Base-by-base conservation (phyloP, 2,329 filamentous ascomycete species). In the Claviceps africana region DNA sequence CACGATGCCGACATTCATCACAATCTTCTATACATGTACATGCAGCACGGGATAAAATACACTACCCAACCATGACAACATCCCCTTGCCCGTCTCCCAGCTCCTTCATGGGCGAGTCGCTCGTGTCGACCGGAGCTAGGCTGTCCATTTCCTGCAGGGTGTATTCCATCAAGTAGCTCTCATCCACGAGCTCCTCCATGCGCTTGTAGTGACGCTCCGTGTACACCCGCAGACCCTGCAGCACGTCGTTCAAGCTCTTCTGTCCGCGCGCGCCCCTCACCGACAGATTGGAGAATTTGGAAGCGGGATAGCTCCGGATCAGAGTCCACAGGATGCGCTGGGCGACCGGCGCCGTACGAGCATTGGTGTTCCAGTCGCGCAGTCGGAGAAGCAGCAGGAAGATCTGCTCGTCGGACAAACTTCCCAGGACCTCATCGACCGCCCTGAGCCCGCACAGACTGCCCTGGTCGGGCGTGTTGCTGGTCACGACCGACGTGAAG, bases 301-400 rank as follows among this genome's bases (percentile, higher is more conserved):
- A 80, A 2, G 87, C 86, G 1, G 89, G 86, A 62, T 95, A 95
- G 54, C 82, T 86, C 57, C 82, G 81, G 50, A 95, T 81, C 8
- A 98, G 64, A 1, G 86, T 81, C 72, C 82, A 85, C 8, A 98
- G 71, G 15, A 98, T 83, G 35, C 84, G 81, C 68, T 98, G 93
- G 1, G 93, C 86, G 1, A 97, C 82, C 5, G 83, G 78, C 1
- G 89, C 84, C 3, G 88, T 95, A 55, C 88, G 79, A 0, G 88
- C 89, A 60, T 97, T 97, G 4, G 93, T 95, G 65, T 98, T 98
- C 93, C 93, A 98, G 69, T 98, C 93, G 46, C 94, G 79, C 45
- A 96, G 70, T 54, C 93, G 77, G 39, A 91, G 73, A 0, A 98
- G 77, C 15, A 98, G 77, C 7, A 81, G 74, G 68, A 88, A 94